A percentile compares a stretch with the other conserved stretches of the same genome.
phyloP scores from a whole-genome alignment of 495 filamentous ascomycete genomes.

The Annulohypoxylon moriforme region DNA sequence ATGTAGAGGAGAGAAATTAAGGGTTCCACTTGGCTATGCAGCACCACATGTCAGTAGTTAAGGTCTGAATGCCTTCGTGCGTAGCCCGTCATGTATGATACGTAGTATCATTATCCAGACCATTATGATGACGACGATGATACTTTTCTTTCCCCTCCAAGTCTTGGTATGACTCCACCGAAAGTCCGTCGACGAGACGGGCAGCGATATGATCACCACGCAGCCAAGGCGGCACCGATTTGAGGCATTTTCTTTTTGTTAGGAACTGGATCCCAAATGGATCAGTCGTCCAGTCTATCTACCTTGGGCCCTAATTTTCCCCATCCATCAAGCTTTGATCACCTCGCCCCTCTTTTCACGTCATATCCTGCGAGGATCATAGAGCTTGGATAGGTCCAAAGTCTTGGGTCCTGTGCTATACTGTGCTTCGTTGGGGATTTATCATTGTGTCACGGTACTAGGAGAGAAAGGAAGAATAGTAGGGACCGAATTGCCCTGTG shows the following conservation, averaged over 20 bases:
- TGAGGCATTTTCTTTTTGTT: constrained; percentile 32
- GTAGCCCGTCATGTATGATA: constrained; percentile 4
- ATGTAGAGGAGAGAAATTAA: constrained; percentile 29
- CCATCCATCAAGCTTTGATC: constrained; percentile 19
- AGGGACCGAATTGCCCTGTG: neutral
- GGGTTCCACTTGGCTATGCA: constrained; percentile 28
- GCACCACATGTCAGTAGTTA: constrained; percentile 19
- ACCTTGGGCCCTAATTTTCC: neutral
- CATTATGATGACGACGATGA: neutral
- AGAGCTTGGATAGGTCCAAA: constrained; percentile 17
- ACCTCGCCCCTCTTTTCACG: constrained; percentile 37
- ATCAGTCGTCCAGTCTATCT: no score
- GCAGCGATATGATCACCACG: neutral
- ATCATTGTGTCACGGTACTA: neutral
- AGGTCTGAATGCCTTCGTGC: constrained; percentile 19
- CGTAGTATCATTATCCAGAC: neutral
- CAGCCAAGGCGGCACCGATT: constrained; percentile 11
- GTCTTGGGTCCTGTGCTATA: constrained; percentile 11
- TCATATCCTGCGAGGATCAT: constrained; percentile 29
- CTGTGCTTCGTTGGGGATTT: neutral
- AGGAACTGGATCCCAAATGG: neutral
- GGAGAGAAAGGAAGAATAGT: neutral
- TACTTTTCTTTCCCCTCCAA: neutral
- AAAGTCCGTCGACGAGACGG: constrained; percentile 17
- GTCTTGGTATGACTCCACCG: constrained; percentile 24